phyloP scores from a whole-genome alignment of 805 yeast species.

The Cyberlindnera suaveolens region DNA sequence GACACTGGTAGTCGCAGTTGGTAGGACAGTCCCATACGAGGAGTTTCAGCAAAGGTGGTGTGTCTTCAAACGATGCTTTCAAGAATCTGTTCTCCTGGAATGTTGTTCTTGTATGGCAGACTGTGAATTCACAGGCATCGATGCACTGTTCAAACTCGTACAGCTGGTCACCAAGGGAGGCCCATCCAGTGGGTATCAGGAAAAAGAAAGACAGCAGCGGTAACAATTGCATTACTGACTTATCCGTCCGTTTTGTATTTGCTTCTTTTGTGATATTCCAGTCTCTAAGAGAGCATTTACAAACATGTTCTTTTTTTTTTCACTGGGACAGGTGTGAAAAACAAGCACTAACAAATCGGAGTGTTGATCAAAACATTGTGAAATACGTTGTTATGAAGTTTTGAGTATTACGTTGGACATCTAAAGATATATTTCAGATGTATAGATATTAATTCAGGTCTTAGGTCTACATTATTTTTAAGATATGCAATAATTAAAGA shows the following conservation, averaged over 20 bases:
- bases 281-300: background rate
- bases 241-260: background rate
- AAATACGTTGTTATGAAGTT: no score
- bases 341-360: no score
- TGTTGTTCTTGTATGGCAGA: conserved; percentile 3
- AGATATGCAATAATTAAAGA: no score
- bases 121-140: conserved; percentile 9
- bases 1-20: conserved; percentile 93
- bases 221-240: background rate
- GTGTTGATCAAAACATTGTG: no score
- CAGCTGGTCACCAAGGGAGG: conserved; percentile 13
- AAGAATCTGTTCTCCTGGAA: conserved; percentile 7
- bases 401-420: no score
- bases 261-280: background rate
- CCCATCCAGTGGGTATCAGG: background rate
- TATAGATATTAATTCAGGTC: no score
- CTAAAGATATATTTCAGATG: no score
- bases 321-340: background rate
- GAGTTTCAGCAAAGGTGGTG: conserved; percentile 26
- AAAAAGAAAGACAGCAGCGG: background rate
- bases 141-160: conserved; percentile 12
- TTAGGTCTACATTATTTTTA: no score
- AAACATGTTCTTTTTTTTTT: background rate
- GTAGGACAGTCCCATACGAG: conserved; percentile 70
- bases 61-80: conserved; percentile 3